A percentile compares a stretch with the other conserved stretches of the same genome.
Evolutionary conservation across 139 green algal species (phyloP).

Genomic region (Chlamydomonas sp.): DNA sequence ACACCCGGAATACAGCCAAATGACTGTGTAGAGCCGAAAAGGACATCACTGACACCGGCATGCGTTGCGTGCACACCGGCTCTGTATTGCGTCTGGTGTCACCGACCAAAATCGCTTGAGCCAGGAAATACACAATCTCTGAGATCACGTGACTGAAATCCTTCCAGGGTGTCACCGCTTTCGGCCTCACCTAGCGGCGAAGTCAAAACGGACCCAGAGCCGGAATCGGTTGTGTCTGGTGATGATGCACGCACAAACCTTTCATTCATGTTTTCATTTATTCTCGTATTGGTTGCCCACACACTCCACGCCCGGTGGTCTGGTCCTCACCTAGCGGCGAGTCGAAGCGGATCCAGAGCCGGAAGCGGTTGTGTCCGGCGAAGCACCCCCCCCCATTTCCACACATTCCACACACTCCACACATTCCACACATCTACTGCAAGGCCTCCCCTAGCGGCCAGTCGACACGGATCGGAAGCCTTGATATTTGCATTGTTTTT

Average conservation of each 20-base stretch:
- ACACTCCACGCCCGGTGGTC: background rate
- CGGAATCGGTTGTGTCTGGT: constrained; percentile 17
- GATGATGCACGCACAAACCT: background rate
- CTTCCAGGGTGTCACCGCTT: background rate
- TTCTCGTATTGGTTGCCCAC: background rate
- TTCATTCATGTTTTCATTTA: background rate
- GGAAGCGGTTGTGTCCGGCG: constrained; percentile 20
- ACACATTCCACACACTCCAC: too few species aligned
- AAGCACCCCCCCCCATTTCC: too few species aligned
- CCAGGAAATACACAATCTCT: background rate
- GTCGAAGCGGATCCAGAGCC: constrained; percentile 15
- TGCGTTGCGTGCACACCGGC: too few species aligned
- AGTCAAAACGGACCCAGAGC: background rate
- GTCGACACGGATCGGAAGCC: too few species aligned
- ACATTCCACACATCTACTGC: too few species aligned
- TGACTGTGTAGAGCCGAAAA: too few species aligned
- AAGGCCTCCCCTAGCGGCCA: too few species aligned
- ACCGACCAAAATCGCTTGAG: background rate
- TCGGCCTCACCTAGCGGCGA: background rate
- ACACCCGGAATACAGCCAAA: too few species aligned
- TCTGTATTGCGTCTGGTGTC: background rate
- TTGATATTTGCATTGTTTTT: too few species aligned
- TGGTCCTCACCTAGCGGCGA: background rate
- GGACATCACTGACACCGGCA: too few species aligned
- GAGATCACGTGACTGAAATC: background rate